Base-by-base conservation (phyloP, 352 stramenopile genomes). In the Phytophthora idaei region DNA sequence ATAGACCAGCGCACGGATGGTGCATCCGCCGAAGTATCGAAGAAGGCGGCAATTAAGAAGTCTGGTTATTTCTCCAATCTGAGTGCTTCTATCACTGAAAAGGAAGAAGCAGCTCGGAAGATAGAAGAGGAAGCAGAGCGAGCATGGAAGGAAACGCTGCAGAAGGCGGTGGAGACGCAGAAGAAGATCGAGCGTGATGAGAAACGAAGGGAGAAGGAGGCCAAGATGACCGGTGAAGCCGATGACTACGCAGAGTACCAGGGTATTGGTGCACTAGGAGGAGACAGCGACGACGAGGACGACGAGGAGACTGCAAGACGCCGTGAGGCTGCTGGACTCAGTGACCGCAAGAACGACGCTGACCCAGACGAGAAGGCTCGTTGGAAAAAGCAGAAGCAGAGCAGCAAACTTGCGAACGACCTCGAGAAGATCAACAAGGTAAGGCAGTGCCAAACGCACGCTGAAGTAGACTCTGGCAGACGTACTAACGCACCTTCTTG, bases 401-500 rank as follows among this genome's bases (percentile, higher is more conserved):
- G 67, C 63, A 90, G 81, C 70, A 90, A 87, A 58, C 65, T 92
- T 10, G 67, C 81, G 37, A 90, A 77, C 56, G 84, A 90, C 28
- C 73, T 92, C 11, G 77, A 87, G 52, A 90, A 90, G 75, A 88
- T 92, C 60, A 89, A 79, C 60, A 83, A 90, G 80, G 80, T 92
- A 63, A 17, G 71, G 0, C 34, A 42, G 34, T 51, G 28, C 0
- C 21, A 21, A 1, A 21, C 21, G 21, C 21, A 21, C 21, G 21
- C 48, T 74, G 58, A 48, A 34, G 49, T 67, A 36, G 41, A 47
- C 10, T 25, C 21, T n/a, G 4, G 5, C 21, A 10, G 34, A 46
- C 36, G 31, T 29, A 45, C 31, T 56, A 34, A 50, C 42, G 27
- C 29, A 51, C 42, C 45, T 2, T 52, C 10, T 47, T 58, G 21